Percentiles rank a stretch among this genome's conserved stretches.
phyloP scores from a whole-genome alignment of 78 protist genomes.

The Dictyostelium capitatum region DNA sequence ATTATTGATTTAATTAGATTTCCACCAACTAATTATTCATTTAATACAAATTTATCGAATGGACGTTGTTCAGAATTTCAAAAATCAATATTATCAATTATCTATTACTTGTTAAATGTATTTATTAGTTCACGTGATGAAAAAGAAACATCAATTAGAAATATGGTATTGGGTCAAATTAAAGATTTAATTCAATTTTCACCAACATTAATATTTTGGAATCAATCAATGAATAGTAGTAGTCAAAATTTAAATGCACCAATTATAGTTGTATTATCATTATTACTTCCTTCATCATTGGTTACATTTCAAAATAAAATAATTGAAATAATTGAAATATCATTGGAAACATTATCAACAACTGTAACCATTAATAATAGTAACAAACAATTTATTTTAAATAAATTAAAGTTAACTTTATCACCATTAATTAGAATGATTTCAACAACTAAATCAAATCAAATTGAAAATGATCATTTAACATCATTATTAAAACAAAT shows the following conservation, averaged over 20 bases:
- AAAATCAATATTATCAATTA: conserved; percentile 2
- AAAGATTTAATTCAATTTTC: neutral
- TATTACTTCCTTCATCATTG: conserved; percentile 11
- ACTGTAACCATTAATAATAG: neutral
- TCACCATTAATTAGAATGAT: conserved; percentile 37
- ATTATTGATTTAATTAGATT: conserved; percentile 43
- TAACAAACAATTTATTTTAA: neutral
- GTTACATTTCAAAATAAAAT: conserved; percentile 3
- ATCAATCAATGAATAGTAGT: neutral
- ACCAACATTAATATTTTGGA: neutral
- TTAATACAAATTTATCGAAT: neutral
- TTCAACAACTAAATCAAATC: neutral
- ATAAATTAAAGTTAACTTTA: neutral
- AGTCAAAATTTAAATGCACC: conserved; percentile 22
- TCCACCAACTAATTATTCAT: neutral
- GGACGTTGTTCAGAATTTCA: neutral
- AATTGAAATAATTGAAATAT: neutral
- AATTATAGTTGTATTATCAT: neutral
- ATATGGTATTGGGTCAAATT: neutral
- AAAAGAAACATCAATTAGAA: conserved; percentile 3
- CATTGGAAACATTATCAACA: neutral
- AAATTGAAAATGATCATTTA: neutral
- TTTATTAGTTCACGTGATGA: neutral
- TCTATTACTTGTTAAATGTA: neutral
- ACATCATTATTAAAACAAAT: neutral